phyloP scores from a whole-genome alignment of 148 eudicot genomes.

The Chenopodium berlandieri region DNA sequence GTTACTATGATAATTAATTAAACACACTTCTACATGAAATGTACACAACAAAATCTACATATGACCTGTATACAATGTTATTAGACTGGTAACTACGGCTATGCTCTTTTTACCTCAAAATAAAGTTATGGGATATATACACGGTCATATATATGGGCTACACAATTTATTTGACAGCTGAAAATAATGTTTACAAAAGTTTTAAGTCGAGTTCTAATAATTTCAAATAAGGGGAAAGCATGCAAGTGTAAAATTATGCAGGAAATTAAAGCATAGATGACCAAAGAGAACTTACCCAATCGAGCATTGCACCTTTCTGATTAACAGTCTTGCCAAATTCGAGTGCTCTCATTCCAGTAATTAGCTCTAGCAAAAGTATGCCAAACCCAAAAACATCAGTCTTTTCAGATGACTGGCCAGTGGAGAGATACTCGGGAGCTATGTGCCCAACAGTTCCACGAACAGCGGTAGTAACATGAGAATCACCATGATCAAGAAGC shows the following conservation, averaged over 20 bases:
- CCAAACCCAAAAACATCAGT: conserved; percentile 97
- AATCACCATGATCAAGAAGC: conserved; percentile 85
- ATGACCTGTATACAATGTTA: not conserved
- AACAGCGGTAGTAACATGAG: conserved; percentile 94
- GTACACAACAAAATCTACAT: not conserved
- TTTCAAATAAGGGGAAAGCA: no score
- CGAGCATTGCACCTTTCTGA: conserved; percentile 94
- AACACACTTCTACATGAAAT: not conserved
- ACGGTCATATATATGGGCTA: no score
- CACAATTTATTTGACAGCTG: no score
- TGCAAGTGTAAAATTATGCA: not conserved
- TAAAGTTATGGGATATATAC: not conserved
- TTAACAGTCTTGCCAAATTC: conserved; percentile 80
- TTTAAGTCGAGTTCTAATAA: no score
- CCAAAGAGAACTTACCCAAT: conserved; percentile 60
- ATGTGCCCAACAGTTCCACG: conserved; percentile 96
- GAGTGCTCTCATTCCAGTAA: conserved; percentile 86
- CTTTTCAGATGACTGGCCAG: conserved; percentile 92
- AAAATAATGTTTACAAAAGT: no score
- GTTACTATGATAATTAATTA: not conserved
- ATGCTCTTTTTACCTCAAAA: not conserved
- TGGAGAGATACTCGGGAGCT: conserved; percentile 92
- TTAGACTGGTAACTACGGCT: not conserved
- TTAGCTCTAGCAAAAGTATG: conserved; percentile 79
- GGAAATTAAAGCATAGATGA: not conserved